phyloP scores from a whole-genome alignment of 2,329 filamentous ascomycete genomes.

The Colletotrichum sojae region DNA sequence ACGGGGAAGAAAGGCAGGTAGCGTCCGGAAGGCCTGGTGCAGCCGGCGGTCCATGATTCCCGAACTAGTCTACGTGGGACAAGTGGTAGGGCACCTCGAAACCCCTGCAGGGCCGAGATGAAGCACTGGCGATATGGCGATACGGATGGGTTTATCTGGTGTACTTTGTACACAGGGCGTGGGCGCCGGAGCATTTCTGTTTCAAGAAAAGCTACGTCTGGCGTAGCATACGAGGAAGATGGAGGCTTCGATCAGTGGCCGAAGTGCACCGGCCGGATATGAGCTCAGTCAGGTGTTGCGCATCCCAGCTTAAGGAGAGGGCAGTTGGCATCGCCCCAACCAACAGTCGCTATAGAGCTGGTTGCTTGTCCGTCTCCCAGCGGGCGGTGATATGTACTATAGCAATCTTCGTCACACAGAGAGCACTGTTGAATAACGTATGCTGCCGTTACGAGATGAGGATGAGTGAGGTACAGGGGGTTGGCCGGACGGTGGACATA shows the following conservation, averaged over 20 bases:
- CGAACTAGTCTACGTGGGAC: slow-evolving; percentile 13
- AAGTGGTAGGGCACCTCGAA: slow-evolving; percentile 10
- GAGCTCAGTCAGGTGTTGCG: no score
- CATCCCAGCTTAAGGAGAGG: no score
- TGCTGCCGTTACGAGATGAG: no score
- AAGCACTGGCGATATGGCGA: slow-evolving; percentile 20
- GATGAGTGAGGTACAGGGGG: no score
- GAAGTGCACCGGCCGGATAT: background rate
- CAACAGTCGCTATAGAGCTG: background rate
- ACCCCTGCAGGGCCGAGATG: slow-evolving; percentile 35
- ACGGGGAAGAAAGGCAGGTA: slow-evolving; percentile 1
- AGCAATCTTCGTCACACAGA: background rate
- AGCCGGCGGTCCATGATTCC: slow-evolving; percentile 17
- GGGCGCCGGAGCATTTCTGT: slow-evolving; percentile 24
- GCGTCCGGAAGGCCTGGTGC: slow-evolving; percentile 29
- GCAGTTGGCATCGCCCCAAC: background rate
- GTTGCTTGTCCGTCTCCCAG: background rate
- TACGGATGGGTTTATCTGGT: background rate
- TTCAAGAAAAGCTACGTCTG: slow-evolving; percentile 21
- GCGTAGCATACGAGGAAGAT: slow-evolving; percentile 9
- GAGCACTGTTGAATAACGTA: background rate
- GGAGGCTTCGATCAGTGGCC: background rate
- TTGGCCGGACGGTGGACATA: no score
- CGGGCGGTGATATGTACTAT: background rate
- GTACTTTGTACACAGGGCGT: slow-evolving; percentile 3